phyloP scores from a whole-genome alignment of 1,284 basidiomycete genomes.

The Ceratorhiza oryzae-sativae region DNA sequence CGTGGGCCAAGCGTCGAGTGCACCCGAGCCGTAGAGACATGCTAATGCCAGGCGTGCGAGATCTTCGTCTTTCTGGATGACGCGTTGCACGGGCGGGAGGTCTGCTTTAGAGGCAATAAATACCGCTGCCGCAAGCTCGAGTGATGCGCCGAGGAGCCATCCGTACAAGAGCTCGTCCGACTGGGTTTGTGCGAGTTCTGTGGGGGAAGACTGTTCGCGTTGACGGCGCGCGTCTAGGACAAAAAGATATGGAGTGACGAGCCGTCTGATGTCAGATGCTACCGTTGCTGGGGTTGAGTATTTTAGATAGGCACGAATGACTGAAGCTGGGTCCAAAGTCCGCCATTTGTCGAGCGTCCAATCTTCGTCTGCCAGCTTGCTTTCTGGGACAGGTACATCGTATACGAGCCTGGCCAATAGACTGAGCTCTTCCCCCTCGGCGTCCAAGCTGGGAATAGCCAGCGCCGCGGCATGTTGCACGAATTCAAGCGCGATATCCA shows the following conservation, averaged over 20 bases:
- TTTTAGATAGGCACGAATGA: conserved; percentile 77
- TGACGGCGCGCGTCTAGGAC: conserved; percentile 87
- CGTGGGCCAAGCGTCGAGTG: conserved; percentile 72
- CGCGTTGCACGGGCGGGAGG: conserved; percentile 67
- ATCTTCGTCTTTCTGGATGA: conserved; percentile 82
- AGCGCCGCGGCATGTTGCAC: conserved; percentile 86
- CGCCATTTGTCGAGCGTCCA: conserved; percentile 82
- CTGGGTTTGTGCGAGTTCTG: conserved; percentile 58
- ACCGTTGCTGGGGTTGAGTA: conserved; percentile 71
- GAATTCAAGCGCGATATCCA: conserved; percentile 78
- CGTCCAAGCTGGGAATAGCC: conserved; percentile 79
- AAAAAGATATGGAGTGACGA: conserved; percentile 90
- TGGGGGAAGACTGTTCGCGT: conserved; percentile 71
- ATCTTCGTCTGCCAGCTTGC: conserved; percentile 50
- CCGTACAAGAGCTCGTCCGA: conserved; percentile 65
- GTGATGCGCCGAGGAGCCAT: conserved; percentile 72
- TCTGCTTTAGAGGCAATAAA: conserved; percentile 93
- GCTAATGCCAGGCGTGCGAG: conserved; percentile 85
- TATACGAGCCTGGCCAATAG: conserved; percentile 86
- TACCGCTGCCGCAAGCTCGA: conserved; percentile 73
- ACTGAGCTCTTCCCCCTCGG: conserved; percentile 87
- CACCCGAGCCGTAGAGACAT: conserved; percentile 83
- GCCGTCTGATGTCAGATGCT: conserved; percentile 71
- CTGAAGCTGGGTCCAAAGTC: conserved; percentile 65
- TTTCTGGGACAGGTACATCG: conserved; percentile 64